phyloP scores from a whole-genome alignment of 2,329 filamentous ascomycete species.

The Calonectria multiphialidica region DNA sequence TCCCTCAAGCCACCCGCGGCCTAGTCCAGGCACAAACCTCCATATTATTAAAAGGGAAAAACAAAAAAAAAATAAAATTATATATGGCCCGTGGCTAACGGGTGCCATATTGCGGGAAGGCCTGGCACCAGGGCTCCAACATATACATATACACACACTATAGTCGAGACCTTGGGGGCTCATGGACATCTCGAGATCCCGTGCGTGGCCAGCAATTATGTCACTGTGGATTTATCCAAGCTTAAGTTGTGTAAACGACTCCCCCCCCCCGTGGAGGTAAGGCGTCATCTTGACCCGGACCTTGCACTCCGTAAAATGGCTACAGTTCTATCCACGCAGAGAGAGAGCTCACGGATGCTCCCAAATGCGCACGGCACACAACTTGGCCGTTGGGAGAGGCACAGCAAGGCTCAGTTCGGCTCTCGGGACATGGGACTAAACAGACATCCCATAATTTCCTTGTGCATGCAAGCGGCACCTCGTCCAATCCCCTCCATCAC shows the following conservation, averaged over 20 bases:
- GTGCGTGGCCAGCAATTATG: background rate
- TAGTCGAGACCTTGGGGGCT: background rate
- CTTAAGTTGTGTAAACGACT: background rate
- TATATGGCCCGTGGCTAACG: too few species aligned
- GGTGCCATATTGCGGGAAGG: too few species aligned
- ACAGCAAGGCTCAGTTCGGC: background rate
- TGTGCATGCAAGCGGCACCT: too few species aligned
- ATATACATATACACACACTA: too few species aligned
- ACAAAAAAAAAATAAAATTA: too few species aligned
- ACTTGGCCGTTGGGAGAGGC: background rate
- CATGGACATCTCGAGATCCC: background rate
- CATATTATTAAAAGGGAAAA: too few species aligned
- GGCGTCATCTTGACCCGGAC: background rate
- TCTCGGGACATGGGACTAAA: background rate
- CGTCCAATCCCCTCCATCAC: too few species aligned
- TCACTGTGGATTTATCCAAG: background rate
- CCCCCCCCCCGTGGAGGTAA: background rate
- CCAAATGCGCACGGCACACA: background rate
- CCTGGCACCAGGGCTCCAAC: too few species aligned
- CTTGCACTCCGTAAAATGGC: too few species aligned
- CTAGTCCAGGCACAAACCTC: too few species aligned
- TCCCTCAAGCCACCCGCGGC: too few species aligned
- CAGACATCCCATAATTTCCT: background rate
- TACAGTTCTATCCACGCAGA: background rate
- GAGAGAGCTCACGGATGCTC: background rate